Percentiles rank a stretch among this genome's conserved stretches.
phyloP scores from a whole-genome alignment of 1,139 yeast species.

The Geotrichum histeridarum region DNA sequence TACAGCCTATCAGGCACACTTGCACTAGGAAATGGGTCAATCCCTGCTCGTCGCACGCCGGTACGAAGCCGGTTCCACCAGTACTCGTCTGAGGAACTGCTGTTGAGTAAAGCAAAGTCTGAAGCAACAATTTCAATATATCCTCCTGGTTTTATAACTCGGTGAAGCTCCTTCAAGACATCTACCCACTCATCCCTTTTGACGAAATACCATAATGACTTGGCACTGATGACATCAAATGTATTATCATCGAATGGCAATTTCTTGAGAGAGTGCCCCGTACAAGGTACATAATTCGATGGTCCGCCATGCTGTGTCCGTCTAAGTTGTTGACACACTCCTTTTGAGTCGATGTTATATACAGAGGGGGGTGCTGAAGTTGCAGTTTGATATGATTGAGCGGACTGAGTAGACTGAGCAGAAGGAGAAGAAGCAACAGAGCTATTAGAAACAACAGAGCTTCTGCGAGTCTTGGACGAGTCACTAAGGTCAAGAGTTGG shows the following conservation, averaged over 20 bases:
- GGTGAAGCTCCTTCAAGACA: constrained; percentile 37
- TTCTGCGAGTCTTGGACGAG: not conserved
- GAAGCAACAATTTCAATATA: constrained; percentile 35
- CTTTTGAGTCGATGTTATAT: constrained; percentile 8
- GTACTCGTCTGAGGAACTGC: constrained; percentile 11
- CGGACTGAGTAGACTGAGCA: constrained; percentile 1
- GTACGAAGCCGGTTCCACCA: constrained; percentile 31
- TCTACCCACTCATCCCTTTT: constrained; percentile 35
- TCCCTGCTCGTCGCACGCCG: constrained; percentile 28
- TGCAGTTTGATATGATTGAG: not conserved
- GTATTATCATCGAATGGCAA: constrained; percentile 38
- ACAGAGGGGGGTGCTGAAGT: not conserved
- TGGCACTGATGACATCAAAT: constrained; percentile 36
- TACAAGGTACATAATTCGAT: constrained; percentile 31
- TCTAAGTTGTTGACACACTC: constrained; percentile 4
- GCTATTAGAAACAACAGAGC: not conserved
- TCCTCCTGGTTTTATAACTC: constrained; percentile 43
- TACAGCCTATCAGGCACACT: constrained; percentile 27
- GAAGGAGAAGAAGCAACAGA: constrained; percentile 5
- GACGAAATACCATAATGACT: constrained; percentile 35
- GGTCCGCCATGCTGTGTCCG: constrained; percentile 29
- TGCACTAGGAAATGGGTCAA: constrained; percentile 35
- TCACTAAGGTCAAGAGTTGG: not conserved
- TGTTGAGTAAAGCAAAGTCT: constrained; percentile 32
- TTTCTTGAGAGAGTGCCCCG: constrained; percentile 31